Percentiles rank a stretch among this genome's conserved stretches.
phyloP scores from a whole-genome alignment of 495 filamentous ascomycete species.

The Penicillium bialowiezense region DNA sequence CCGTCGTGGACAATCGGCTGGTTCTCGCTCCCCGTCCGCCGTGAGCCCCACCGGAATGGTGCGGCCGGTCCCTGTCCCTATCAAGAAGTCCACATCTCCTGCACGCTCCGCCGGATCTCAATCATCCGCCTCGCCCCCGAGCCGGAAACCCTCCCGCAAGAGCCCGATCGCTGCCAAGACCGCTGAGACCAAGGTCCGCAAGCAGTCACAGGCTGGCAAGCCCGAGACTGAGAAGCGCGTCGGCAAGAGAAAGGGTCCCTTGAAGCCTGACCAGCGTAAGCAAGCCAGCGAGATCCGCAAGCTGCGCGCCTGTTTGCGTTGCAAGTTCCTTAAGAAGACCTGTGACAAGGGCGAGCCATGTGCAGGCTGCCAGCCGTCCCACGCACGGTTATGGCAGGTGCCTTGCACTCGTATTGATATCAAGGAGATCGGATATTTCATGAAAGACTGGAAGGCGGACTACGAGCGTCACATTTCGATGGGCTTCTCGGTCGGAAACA shows the following conservation, averaged over 20 bases:
- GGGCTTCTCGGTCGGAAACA: conserved; percentile 85
- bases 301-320: conserved; percentile 85
- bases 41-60: conserved; percentile 68
- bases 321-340: conserved; percentile 97
- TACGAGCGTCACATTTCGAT: conserved; percentile 84
- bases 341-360: conserved; percentile 95
- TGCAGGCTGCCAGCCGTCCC: conserved; percentile 86
- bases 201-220: conserved; percentile 70
- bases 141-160: conserved; percentile 67
- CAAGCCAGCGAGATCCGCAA: conserved; percentile 94
- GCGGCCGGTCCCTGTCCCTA: conserved; percentile 60
- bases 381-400: conserved; percentile 91
- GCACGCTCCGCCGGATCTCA: conserved; percentile 55
- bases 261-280: conserved; percentile 89
- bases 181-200: conserved; percentile 74
- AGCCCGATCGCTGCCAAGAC: conserved; percentile 73
- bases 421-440: conserved; percentile 94
- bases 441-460: conserved; percentile 97
- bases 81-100: conserved; percentile 64
- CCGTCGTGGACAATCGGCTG: conserved; percentile 37
- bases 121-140: conserved; percentile 62
- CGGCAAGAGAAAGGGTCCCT: conserved; percentile 78
- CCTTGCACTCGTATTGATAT: conserved; percentile 95
- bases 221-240: conserved; percentile 86
- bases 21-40: conserved; percentile 48